A percentile compares a stretch with the other conserved stretches of the same genome.
Conservation (phyloP, 2,329 filamentous ascomycete species). For the Hansfordia pulvinata region DNA sequence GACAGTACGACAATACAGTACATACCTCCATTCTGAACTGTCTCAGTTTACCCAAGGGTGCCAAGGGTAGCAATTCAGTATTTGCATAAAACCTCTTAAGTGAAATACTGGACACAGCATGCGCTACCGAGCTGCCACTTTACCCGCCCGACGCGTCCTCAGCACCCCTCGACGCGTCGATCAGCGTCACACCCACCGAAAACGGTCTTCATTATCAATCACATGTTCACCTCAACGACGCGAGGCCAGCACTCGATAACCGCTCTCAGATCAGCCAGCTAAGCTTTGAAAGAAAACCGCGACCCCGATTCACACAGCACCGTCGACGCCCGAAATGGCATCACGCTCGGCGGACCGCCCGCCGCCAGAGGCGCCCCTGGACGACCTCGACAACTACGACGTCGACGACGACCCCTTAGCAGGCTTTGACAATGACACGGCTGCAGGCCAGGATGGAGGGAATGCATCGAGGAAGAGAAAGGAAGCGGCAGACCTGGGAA, state of each 20-base stretch:
- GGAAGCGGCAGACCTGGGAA: slow-evolving; percentile 46
- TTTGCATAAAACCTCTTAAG: too few species aligned
- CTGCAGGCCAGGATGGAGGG: slow-evolving; percentile 13
- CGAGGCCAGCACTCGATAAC: too few species aligned
- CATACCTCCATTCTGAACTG: slow-evolving; percentile 4
- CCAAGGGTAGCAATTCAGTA: too few species aligned
- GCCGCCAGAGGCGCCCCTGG: too few species aligned
- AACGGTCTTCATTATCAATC: background rate
- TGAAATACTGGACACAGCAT: too few species aligned
- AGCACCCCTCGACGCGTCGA: background rate
- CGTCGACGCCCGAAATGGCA: slow-evolving; percentile 11
- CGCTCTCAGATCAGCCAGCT: too few species aligned
- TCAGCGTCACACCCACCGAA: background rate
- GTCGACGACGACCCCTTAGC: slow-evolving; percentile 40
- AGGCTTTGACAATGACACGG: slow-evolving; percentile 26
- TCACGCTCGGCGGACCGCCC: slow-evolving; percentile 11
- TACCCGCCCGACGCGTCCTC: background rate
- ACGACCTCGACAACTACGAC: slow-evolving; percentile 68
- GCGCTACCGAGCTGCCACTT: too few species aligned
- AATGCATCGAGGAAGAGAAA: slow-evolving; percentile 30
- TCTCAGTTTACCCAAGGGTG: too few species aligned
- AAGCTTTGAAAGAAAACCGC: background rate
- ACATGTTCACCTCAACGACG: background rate
- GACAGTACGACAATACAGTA: slow-evolving; percentile 2
- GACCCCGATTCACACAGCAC: background rate